Conservation (phyloP, 148 eudicot genomes). For the Simmondsia chinensis region DNA sequence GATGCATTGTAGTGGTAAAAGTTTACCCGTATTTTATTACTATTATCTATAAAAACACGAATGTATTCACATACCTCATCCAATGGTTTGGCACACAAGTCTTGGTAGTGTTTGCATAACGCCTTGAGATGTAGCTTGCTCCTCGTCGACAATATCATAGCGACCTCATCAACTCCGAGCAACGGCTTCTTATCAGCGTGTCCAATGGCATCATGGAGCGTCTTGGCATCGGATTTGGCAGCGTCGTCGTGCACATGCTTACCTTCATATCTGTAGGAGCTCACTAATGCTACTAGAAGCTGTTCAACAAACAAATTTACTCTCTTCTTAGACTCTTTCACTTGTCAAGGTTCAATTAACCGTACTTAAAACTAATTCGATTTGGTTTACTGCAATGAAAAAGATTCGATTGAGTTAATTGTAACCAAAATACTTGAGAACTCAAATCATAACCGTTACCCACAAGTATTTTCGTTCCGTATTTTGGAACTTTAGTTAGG, state of each 20-base stretch:
- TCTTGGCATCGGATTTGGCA: conserved; percentile 71
- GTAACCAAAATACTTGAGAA: no score
- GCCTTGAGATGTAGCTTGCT: conserved; percentile 65
- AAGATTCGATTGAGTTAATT: no score
- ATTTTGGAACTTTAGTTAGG: no score
- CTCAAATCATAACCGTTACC: no score
- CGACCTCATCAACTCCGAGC: conserved; percentile 47
- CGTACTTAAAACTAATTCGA: no score
- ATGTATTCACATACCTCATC: conserved; percentile 36
- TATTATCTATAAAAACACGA: no score
- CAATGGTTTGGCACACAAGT: conserved; percentile 36
- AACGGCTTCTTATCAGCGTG: conserved; percentile 16
- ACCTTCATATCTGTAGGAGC: conserved; percentile 84
- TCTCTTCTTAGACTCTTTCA: no score
- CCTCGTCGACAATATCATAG: conserved; percentile 62
- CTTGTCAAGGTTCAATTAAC: no score
- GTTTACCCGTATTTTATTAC: no score
- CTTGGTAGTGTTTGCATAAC: conserved; percentile 56
- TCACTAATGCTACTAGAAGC: conserved; percentile 74
- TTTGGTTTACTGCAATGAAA: no score
- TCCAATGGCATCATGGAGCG: conserved; percentile 32
- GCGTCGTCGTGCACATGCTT: conserved; percentile 37
- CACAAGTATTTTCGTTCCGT: no score
- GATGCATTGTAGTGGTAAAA: no score
- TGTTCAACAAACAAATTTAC: conserved; percentile 24